A percentile compares a stretch with the other conserved stretches of the same genome.
Evolutionary conservation across 2,329 filamentous ascomycete genomes (phyloP).

Genomic region (Botrytis porri): DNA sequence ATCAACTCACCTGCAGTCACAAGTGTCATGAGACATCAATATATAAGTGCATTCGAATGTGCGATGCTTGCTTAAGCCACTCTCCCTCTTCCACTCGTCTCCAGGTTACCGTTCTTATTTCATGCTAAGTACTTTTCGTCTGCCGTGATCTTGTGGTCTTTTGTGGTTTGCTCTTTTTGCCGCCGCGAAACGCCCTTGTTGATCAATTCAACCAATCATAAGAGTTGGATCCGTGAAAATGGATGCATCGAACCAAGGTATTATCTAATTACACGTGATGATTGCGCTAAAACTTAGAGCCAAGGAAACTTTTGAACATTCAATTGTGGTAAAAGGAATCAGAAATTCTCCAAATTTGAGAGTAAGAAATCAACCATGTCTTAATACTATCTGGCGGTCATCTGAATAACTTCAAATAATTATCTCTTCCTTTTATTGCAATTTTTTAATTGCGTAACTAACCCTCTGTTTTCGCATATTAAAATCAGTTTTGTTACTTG

Average conservation of each 20-base stretch:
- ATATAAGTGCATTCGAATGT: neutral
- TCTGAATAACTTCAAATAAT: constrained; percentile 12
- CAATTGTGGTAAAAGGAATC: neutral
- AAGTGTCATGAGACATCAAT: neutral
- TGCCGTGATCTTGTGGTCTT: constrained; percentile 2
- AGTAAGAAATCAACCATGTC: constrained; percentile 11
- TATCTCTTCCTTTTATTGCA: neutral
- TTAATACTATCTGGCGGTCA: constrained; percentile 11
- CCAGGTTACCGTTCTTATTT: neutral
- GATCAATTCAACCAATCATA: neutral
- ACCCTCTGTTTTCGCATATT: neutral
- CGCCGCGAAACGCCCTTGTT: neutral
- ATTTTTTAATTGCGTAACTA: neutral
- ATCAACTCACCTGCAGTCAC: neutral
- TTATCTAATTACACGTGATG: neutral
- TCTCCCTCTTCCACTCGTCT: neutral
- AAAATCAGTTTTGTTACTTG: neutral
- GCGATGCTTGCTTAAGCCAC: neutral
- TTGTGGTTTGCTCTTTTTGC: neutral
- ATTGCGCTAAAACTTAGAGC: neutral
- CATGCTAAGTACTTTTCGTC: neutral
- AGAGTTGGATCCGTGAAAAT: neutral
- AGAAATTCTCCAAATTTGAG: neutral
- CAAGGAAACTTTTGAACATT: neutral
- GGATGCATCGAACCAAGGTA: neutral